Conservation (phyloP, 805 yeast genomes). For the Candida dendrica region DNA sequence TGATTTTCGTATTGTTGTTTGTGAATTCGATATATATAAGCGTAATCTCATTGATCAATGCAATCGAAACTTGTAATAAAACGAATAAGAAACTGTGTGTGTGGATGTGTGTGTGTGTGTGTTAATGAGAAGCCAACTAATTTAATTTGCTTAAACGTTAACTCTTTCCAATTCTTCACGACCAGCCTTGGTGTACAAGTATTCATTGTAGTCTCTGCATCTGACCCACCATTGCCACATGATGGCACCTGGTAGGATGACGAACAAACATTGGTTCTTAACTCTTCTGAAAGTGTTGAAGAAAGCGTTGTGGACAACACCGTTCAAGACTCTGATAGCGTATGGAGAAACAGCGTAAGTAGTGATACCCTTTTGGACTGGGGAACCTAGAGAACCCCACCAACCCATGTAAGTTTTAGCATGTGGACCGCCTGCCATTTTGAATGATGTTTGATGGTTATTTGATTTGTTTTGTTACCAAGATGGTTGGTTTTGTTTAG, state of each 20-base stretch:
- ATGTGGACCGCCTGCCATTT: slow-evolving; percentile 63
- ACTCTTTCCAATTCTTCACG: slow-evolving; percentile 82
- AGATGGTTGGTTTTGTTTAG: too few relatives aligned
- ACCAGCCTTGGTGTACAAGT: slow-evolving; percentile 95
- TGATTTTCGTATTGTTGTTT: too few relatives aligned
- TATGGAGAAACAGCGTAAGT: slow-evolving; percentile 88
- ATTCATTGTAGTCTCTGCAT: slow-evolving; percentile 88
- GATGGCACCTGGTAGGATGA: slow-evolving; percentile 68
- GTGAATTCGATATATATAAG: too few relatives aligned
- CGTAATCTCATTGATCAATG: too few relatives aligned
- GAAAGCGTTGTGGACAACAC: slow-evolving; percentile 74
- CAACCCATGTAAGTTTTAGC: slow-evolving; percentile 86
- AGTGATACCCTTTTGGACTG: slow-evolving; percentile 79
- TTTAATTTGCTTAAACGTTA: slow-evolving; percentile 23
- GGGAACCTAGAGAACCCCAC: slow-evolving; percentile 93
- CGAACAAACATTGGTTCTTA: slow-evolving; percentile 72
- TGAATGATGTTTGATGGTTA: slow-evolving; percentile 3
- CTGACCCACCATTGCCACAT: slow-evolving; percentile 83
- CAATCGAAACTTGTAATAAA: too few relatives aligned
- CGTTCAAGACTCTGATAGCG: slow-evolving; percentile 89
- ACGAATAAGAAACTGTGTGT: neutral
- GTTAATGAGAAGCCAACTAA: too few relatives aligned
- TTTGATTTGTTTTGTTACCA: slow-evolving; percentile 7
- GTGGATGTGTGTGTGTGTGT: neutral
- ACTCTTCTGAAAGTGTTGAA: slow-evolving; percentile 95